These are phyloP conservation scores for Euphrasia confusa DNA, from an alignment of 257 asterid species.

Conservation along the genomic window DNA sequence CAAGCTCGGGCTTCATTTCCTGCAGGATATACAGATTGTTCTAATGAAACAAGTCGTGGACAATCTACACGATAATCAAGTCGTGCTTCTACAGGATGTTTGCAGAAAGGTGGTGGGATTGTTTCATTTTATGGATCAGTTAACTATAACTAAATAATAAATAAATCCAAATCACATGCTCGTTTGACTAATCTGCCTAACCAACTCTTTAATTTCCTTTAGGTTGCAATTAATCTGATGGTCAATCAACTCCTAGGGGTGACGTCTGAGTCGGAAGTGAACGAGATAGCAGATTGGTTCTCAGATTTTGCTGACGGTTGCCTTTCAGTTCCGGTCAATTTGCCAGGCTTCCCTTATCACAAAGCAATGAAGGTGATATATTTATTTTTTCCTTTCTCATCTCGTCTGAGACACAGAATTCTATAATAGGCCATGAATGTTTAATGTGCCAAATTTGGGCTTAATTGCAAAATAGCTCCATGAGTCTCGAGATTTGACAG, in stretches of 20 bases:
- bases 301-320: constrained; percentile 92
- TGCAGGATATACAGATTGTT: constrained; percentile 63
- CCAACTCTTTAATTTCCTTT: neutral
- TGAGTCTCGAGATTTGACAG: no score
- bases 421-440: no score
- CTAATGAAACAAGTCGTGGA: constrained; percentile 32
- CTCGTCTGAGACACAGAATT: no score
- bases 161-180: neutral
- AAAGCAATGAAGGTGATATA: constrained; percentile 83
- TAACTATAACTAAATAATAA: no score
- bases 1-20: constrained; percentile 67
- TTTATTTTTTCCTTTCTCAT: no score
- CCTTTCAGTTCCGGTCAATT: constrained; percentile 72
- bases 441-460: no score
- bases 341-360: constrained; percentile 82
- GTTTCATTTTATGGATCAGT: neutral
- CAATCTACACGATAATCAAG: constrained; percentile 44
- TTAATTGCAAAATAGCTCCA: no score
- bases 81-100: constrained; percentile 65
- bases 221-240: constrained; percentile 89
- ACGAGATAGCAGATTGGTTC: constrained; percentile 67
- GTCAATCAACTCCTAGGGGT: constrained; percentile 86
- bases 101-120: constrained; percentile 66
- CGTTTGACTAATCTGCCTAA: no score
- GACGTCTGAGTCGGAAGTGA: constrained; percentile 73